Evolutionary conservation across 116 monocot genomes (phyloP), one percentile per base, ranked within the genome.

Genomic region (Papilionanthe hybrid): DNA sequence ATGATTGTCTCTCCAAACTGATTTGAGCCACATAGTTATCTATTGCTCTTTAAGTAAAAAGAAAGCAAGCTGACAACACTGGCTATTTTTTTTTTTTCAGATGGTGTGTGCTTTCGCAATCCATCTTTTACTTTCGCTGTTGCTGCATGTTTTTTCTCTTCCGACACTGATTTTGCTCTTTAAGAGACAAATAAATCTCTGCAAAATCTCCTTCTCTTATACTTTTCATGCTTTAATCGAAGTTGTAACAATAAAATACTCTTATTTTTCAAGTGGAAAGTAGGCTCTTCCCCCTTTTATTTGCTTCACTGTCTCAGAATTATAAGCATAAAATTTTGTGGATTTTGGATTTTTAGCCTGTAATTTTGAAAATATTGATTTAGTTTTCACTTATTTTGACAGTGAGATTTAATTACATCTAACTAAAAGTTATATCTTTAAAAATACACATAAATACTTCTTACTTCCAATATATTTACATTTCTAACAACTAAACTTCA

Each of bases 61-160:
- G 17, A 56, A 20, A 56, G 37, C 37, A 1, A 56, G 56, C 56
- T 56, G 13, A 18, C 56, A 18, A 0, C 56, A 18, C 20, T 56
- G 20, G 56, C 18, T 17, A 53, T 22, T 63, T 37, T 37, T 37
- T 32, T 32, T 63, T 23, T 63, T 63, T 63, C 9, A 53, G 53
- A 53, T 53, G 53, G 15, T 15, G 17, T 15, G 43, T 81, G 43
- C 81, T 53, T 76, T 69, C 11, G 53, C 43, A 30, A 17, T 53
- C 42, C 53, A 45, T 32, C 77, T 55, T 76, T 82, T 49, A 42
- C 77, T 75, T 85, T 85, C 66, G 29, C 32, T 76, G 56, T 76
- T 86, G 45, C 22, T 82, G 49, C 71, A 76, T 76, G 82, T 42
- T 78, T 79, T 55, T 69, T 86, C 55, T 69, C 79, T 69, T 71